Evolutionary conservation across 768 basidiomycete genomes (phyloP), one percentile per base, ranked within the genome.

Genomic region (Gymnopilus dilepis): DNA sequence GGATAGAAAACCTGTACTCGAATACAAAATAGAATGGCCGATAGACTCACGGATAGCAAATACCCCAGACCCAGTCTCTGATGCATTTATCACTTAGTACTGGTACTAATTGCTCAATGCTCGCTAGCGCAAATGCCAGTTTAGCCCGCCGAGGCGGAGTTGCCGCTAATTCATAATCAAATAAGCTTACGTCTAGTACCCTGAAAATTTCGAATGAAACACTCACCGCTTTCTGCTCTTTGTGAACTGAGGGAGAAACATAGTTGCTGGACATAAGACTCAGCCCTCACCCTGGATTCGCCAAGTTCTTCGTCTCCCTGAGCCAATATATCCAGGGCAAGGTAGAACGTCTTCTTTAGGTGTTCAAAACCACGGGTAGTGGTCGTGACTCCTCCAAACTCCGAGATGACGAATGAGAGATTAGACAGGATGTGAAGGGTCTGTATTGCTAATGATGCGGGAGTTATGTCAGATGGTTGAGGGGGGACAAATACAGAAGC

Each of bases 71-170:
- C 38, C 77, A 74, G 5, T 82, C 71, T 68, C 82, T 81, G 53
- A 93, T 79, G 57, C 77, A 83, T 2, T 76, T 74, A 13, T 82
- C 80, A 51, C 77, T 79, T 15, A 95, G 74, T 4, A 82, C 79
- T 0, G 87, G 84, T 9, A 94, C 79, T 3, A 95, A 81, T 68
- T 94, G 94, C 71, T 95, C 94, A 21, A 91, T 83, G 58, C 86
- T 85, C 7, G 89, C 89, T 30, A 95, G 76, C 11, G 83, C 82
- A 70, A 89, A 94, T 0, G 90, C 88, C 59, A 76, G 74, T 67
- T 84, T 84, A 1, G 81, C 77, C 53, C 73, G 74, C 28, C 67
- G 62, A 58, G 70, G 69, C 21, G 59, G 59, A 9, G 67, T 67
- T 38, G 69, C 62, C 33, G 66, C 69, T 74, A 62, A 22, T 51